phyloP scores from a whole-genome alignment of 2,329 filamentous ascomycete species.

The Phyllosticta citrichinensis region DNA sequence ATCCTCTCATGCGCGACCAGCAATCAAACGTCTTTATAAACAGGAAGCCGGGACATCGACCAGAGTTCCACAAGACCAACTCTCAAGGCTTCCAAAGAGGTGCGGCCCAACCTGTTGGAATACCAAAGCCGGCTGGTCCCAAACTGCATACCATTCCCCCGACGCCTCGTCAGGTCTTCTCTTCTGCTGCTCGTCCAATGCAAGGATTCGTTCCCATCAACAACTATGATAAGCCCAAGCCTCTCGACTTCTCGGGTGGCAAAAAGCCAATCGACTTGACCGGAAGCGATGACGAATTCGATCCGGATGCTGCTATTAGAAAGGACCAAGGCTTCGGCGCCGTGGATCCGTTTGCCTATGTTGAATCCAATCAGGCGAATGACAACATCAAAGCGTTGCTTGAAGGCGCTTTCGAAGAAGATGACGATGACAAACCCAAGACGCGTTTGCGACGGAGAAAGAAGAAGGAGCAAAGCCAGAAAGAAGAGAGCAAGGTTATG shows the following conservation, averaged over 20 bases:
- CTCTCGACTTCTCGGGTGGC: constrained; percentile 11
- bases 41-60: constrained; percentile 39
- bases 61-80: constrained; percentile 36
- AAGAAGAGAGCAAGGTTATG: constrained; percentile 23
- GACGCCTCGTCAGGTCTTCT: constrained; percentile 43
- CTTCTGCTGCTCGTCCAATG: constrained; percentile 39
- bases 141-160: constrained; percentile 33
- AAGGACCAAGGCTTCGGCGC: constrained; percentile 41
- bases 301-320: constrained; percentile 37
- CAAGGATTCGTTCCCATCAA: constrained; percentile 31
- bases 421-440: constrained; percentile 46
- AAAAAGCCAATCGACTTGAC: constrained; percentile 40
- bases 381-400: constrained; percentile 73
- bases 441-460: constrained; percentile 37
- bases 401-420: constrained; percentile 70
- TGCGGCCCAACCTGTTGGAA: constrained; percentile 29
- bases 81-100: constrained; percentile 1
- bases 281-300: constrained; percentile 33
- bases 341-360: constrained; percentile 49
- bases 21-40: constrained; percentile 36
- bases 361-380: constrained; percentile 61
- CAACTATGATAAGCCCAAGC: constrained; percentile 9
- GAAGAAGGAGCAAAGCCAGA: constrained; percentile 20
- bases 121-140: constrained; percentile 40
- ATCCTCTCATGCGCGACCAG: constrained; percentile 32